Evolutionary conservation across 805 yeast species (phyloP), one percentile per base, ranked within the genome.

Genomic region (Yamadazyma scolyti): DNA sequence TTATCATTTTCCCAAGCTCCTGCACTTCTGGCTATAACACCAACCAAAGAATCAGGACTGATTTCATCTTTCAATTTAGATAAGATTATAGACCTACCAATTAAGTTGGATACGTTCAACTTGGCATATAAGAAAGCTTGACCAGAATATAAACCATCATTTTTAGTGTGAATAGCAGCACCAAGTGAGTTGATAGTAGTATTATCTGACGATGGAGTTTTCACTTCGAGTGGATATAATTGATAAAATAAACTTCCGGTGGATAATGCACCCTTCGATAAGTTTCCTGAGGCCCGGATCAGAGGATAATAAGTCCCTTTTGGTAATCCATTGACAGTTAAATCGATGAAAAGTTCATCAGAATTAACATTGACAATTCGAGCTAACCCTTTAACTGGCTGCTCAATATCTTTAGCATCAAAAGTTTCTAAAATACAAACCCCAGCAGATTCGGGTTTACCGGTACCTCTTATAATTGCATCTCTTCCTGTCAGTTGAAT

Each of bases 1-100:
- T 90, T 90, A 45, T 82, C 85, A 58, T 93, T 93, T 52, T 90
- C 95, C 97, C 97, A 93, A 16, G 79, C 84, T 10, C 98, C 98
- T 1, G 98, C 97, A 47, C 94, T 82, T 49, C 97, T 73, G 1
- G 97, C 97, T 51, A 93, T 77, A 15, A 90, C 95, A 18, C 98
- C 97, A 29, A 79, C 80, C 7, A 84, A 58, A 2, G 74, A 65
- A 25, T 67, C 67, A 5, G 58, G 34, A 10, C 67, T 52, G 11
- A 71, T 65, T 24, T 61, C 52, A 22, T 61, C 68, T 17, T 58
- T 46, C 16, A 56, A 43, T 7, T 45, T 47, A 5, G 77, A 70
- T 33, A 77, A 68, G 5, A 74, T 68, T 19, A 77, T 54, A 10
- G 80, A 72, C 44, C 95, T 67, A 13, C 95, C 96, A 40, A 86